Evolutionary conservation across 192 early-diverging fungal genomes (phyloP), one percentile per base, ranked within the genome.

Genomic region (Mortierella hygrophila): DNA sequence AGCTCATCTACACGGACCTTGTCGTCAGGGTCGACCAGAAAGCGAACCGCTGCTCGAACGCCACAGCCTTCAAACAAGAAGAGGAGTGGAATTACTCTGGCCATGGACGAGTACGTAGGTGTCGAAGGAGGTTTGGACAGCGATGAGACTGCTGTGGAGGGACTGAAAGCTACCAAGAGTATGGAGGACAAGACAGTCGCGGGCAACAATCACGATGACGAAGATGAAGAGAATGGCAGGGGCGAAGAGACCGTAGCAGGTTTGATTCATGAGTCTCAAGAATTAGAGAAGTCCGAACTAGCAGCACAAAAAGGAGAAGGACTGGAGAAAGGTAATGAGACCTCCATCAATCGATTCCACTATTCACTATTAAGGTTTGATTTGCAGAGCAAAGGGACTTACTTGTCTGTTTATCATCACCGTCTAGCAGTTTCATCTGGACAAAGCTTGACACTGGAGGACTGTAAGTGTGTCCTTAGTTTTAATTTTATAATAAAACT

Each of bases 41-140:
- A 80, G 41, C 71, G 78, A 72, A 21, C 70, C 70, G 78, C 70
- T 41, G 55, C 78, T 44, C 78, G 1, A 79, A 72, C n/a, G 55
- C 52, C 32, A 60, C 72, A 65, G 26, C 35, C 70, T 0, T 60
- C 70, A 44, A 79, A 72, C 41, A 79, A 65, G 72, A 74, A 74
- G 63, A 77, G 65, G 29, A 52, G 26, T 75, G 55, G n/a, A n/a
- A n/a, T n/a, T n/a, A n/a, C n/a, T n/a, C n/a, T n/a, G n/a, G n/a
- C n/a, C n/a, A n/a, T n/a, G n/a, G n/a, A n/a, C n/a, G n/a, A n/a
- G n/a, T n/a, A n/a, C n/a, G n/a, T n/a, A n/a, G n/a, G 54, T 42
- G 38, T 70, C 68, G 70, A 41, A 68, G 29, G 65, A 77, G 40
- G 75, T 3, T 60, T 77, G 44, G 75, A 68, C 23, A 77, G 75